phyloP scores from a whole-genome alignment of 2,329 filamentous ascomycete genomes.

The Corynespora cassiicola region DNA sequence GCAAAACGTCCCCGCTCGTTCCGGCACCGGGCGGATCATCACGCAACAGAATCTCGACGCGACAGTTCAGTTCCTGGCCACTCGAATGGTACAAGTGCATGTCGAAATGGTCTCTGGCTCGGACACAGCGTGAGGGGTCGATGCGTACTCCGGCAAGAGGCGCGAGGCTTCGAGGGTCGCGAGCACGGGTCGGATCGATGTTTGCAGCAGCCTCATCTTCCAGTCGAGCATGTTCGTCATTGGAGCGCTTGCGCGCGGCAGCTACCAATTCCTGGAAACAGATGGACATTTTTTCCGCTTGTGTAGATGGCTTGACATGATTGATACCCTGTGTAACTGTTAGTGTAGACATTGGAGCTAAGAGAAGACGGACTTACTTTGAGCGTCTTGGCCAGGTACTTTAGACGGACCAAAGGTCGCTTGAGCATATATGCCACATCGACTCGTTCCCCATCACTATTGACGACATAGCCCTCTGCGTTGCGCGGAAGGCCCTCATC shows the following conservation, averaged over 20 bases:
- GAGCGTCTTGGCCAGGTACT: conserved; percentile 84
- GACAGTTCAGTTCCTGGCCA: conserved; percentile 87
- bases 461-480: conserved; percentile 66
- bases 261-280: conserved; percentile 76
- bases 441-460: conserved; percentile 83
- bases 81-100: conserved; percentile 86
- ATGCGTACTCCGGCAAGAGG: conserved; percentile 74
- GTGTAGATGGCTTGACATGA: conserved; percentile 60
- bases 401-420: conserved; percentile 83
- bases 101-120: conserved; percentile 88
- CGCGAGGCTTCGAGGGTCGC: conserved; percentile 79
- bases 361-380: conserved; percentile 58
- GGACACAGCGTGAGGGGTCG: conserved; percentile 80
- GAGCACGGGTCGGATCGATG: conserved; percentile 80
- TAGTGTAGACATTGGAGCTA: conserved; percentile 25
- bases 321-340: conserved; percentile 60
- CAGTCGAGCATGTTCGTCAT: conserved; percentile 74
- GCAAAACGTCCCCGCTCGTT: conserved; percentile 81
- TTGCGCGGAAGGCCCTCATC: conserved; percentile 64
- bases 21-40: conserved; percentile 75
- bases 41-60: conserved; percentile 83
- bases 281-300: conserved; percentile 64
- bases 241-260: conserved; percentile 75
- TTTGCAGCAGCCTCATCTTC: conserved; percentile 86
- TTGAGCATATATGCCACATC: conserved; percentile 95